phyloP scores from a whole-genome alignment of 108 stramenopile genomes.

The Fragilaria crotonensis region DNA sequence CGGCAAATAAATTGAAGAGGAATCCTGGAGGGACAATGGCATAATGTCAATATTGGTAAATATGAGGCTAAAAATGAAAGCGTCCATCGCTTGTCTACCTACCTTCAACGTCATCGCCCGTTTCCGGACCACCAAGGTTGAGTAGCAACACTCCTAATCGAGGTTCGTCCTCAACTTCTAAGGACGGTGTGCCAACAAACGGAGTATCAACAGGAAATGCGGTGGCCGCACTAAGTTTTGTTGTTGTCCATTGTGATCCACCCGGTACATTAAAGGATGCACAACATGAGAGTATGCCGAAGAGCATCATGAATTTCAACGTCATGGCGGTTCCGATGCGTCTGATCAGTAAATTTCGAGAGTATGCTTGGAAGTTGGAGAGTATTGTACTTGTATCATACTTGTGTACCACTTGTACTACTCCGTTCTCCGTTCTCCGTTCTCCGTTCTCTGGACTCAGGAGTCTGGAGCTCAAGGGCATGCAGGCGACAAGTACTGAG shows the following conservation, averaged over 20 bases:
- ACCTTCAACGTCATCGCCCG: conserved; percentile 88
- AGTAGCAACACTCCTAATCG: conserved; percentile 87
- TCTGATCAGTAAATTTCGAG: not conserved
- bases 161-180: conserved; percentile 15
- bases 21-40: conserved; percentile 62
- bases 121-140: conserved; percentile 96
- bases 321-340: not conserved
- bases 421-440: no score
- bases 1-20: conserved; percentile 95
- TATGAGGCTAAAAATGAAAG: no score
- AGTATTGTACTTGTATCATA: no score
- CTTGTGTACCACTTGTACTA: no score
- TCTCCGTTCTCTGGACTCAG: no score
- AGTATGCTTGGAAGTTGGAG: no score
- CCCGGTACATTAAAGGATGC: not conserved
- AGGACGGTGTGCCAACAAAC: not conserved
- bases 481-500: no score
- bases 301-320: not conserved
- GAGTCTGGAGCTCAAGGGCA: no score
- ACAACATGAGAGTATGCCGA: not conserved
- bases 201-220: conserved; percentile 3
- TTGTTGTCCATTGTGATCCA: not conserved
- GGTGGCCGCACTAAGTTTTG: not conserved
- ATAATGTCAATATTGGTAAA: no score
- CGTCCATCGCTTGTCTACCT: no score